phyloP scores from a whole-genome alignment of 108 stramenopile species.

The Poteriospumella lacustris region DNA sequence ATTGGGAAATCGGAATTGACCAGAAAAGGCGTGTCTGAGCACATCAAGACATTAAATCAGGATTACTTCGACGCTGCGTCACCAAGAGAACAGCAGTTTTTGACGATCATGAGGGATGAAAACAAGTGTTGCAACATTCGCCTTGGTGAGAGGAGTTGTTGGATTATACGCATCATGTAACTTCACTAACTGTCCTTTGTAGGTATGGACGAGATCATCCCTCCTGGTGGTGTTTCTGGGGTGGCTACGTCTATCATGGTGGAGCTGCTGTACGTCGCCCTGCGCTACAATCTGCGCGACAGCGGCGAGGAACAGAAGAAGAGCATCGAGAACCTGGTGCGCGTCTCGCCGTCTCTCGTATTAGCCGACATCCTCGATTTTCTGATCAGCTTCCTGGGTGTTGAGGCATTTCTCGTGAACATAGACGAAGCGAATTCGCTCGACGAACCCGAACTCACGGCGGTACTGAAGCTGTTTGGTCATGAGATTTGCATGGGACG shows the following conservation, averaged over 20 bases:
- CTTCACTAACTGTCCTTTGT: neutral
- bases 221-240: neutral
- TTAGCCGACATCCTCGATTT: neutral
- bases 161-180: constrained; percentile 8
- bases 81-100: constrained; percentile 7
- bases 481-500: neutral
- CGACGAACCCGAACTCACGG: neutral
- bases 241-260: neutral
- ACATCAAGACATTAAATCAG: constrained; percentile 8
- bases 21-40: constrained; percentile 6
- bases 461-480: neutral
- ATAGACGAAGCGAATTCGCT: neutral
- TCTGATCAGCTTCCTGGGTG: neutral
- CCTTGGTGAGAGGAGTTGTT: constrained; percentile 6
- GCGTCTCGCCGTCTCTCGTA: neutral
- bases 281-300: neutral
- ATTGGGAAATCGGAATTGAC: constrained; percentile 7
- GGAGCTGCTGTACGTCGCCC: neutral
- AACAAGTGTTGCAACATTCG: constrained; percentile 7
- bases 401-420: neutral
- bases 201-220: neutral
- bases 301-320: neutral
- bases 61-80: constrained; percentile 6
- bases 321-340: neutral
- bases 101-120: constrained; percentile 7